A percentile compares a stretch with the other conserved stretches of the same genome.
These are phyloP conservation scores for Blastobotrys proliferans DNA, from an alignment of 1,139 yeast species.

Conservation along the genomic window DNA sequence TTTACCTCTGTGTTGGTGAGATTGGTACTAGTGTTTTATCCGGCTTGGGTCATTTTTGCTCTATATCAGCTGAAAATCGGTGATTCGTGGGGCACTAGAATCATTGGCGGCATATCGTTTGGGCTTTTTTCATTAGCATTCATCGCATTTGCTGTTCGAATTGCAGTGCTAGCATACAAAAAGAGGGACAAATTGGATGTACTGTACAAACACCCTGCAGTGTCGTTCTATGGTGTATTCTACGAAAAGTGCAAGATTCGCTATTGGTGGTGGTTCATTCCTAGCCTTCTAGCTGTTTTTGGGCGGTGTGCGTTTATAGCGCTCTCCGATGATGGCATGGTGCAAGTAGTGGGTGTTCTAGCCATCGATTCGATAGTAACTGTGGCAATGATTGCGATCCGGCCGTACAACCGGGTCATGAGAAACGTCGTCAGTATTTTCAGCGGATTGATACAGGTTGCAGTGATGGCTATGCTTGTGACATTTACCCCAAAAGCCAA, in stretches of 20 bases:
- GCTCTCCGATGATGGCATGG: conserved; percentile 1
- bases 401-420: conserved; percentile 1
- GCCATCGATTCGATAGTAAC: conserved; percentile 1
- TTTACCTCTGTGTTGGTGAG: conserved; percentile 26
- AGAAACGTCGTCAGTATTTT: conserved; percentile 1
- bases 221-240: conserved; percentile 1
- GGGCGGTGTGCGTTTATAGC: conserved; percentile 2
- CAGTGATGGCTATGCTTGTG: neutral
- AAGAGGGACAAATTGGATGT: neutral
- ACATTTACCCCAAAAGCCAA: neutral
- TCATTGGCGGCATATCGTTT: conserved; percentile 33
- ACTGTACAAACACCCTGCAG: conserved; percentile 1
- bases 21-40: conserved; percentile 30
- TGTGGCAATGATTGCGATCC: neutral
- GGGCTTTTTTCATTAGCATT: conserved; percentile 27
- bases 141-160: neutral
- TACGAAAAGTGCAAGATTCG: neutral
- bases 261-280: conserved; percentile 11
- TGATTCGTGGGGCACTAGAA: conserved; percentile 33
- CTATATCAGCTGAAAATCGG: conserved; percentile 33
- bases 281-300: neutral
- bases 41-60: conserved; percentile 33
- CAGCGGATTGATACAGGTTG: neutral
- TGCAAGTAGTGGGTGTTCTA: conserved; percentile 1
- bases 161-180: conserved; percentile 3